Percentiles rank a stretch among this genome's conserved stretches.
phyloP scores from a whole-genome alignment of 768 basidiomycete genomes.

The Coprinopsis cinerea region DNA sequence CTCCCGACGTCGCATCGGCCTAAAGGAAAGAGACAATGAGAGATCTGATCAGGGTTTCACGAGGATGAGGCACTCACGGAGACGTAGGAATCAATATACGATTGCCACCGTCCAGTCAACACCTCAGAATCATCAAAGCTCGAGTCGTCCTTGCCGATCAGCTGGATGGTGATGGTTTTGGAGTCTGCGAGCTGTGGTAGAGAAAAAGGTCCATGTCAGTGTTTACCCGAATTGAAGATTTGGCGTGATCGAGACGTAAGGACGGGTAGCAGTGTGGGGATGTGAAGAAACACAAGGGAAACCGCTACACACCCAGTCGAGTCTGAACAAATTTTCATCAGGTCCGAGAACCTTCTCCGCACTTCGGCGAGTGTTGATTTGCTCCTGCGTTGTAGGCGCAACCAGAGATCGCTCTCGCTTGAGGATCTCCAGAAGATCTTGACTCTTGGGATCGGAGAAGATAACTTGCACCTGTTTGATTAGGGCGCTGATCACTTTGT shows the following conservation, averaged over 20 bases:
- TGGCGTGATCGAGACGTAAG: too few relatives aligned
- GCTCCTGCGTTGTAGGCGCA: slow-evolving; percentile 63
- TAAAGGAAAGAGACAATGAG: slow-evolving; percentile 19
- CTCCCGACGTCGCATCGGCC: slow-evolving; percentile 54
- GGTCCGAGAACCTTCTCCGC: slow-evolving; percentile 68
- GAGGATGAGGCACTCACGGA: slow-evolving; percentile 35
- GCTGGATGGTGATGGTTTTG: slow-evolving; percentile 64
- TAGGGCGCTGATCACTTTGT: slow-evolving; percentile 82
- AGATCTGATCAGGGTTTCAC: background rate
- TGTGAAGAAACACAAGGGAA: too few relatives aligned
- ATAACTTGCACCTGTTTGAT: slow-evolving; percentile 79
- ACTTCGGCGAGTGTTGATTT: slow-evolving; percentile 57
- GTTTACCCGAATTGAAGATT: too few relatives aligned
- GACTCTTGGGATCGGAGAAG: slow-evolving; percentile 62
- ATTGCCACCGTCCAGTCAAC: slow-evolving; percentile 71
- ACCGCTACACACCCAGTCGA: slow-evolving; percentile 78
- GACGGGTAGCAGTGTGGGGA: background rate
- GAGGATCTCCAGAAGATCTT: slow-evolving; percentile 65
- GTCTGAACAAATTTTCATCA: slow-evolving; percentile 73
- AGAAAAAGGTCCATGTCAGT: too few relatives aligned
- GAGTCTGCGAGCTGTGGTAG: slow-evolving; percentile 67
- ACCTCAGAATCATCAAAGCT: slow-evolving; percentile 73
- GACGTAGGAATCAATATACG: slow-evolving; percentile 73
- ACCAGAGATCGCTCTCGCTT: slow-evolving; percentile 59
- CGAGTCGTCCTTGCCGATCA: slow-evolving; percentile 76